Base-by-base conservation (phyloP, 805 yeast species). In the Candida germanica region DNA sequence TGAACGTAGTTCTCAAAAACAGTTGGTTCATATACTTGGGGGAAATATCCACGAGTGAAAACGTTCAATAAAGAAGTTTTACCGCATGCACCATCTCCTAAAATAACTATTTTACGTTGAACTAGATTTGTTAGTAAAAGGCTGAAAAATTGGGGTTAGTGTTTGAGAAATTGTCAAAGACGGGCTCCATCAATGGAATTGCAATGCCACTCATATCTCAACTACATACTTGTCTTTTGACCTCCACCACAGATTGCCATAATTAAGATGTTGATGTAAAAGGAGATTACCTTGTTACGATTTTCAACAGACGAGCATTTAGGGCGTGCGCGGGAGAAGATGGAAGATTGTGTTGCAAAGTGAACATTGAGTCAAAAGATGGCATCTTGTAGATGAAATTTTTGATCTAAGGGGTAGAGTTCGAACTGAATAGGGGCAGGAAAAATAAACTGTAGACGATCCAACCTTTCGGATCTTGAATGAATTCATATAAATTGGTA, bases 61-160 rank as follows among this genome's bases (percentile, higher is more conserved):
- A 93, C 96, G 58, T 91, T 93, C 54, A 91, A 71, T 36, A 93
- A 71, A 8, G 97, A 89, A 2, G 98, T 91, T 60, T 91, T 91
- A 63, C 98, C 98, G 69, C 97, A 91, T 15, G 98, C 97, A 77
- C 98, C 97, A 64, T 91, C 97, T 33, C 98, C 98, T 18, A 91
- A 70, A 43, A 89, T 89, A 51, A 89, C 98, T 36, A 89, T 87
- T 59, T 89, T 89, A 50, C 96, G 83, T 62, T 87, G 88, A 44
- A 87, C 87, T 69, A 50, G 14, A 10, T 13, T 31, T 33, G 29
- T 19, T 29, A 34, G 30, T 21, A 23, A 15, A 10, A 20, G 9
- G 10, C 23, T 20, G 6, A 10, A 20, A 6, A 7, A 20, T 20
- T 20, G 23, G 23, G 23, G 23, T 20, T 7, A 7, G 6, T 20